phyloP scores from a whole-genome alignment of 2,329 filamentous ascomycete species.

The Esteya vermicola region DNA sequence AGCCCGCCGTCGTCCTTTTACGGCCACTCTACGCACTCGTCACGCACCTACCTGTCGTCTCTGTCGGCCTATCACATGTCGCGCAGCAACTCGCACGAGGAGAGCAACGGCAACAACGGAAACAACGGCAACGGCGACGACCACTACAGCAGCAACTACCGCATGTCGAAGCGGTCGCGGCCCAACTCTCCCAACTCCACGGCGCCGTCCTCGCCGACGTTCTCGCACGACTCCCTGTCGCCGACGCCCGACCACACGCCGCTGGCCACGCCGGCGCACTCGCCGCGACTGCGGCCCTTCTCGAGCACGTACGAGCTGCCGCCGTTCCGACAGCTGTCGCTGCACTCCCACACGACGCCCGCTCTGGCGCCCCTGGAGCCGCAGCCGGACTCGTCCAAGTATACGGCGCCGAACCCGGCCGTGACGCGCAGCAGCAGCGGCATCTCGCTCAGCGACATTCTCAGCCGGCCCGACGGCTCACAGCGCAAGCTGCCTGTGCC shows the following conservation, averaged over 20 bases:
- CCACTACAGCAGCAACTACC: conserved; percentile 53
- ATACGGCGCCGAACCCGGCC: conserved; percentile 32
- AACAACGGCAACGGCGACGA: conserved; percentile 45
- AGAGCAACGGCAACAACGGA: conserved; percentile 17
- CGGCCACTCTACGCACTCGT: conserved; percentile 29
- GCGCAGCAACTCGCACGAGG: conserved; percentile 69
- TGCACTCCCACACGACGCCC: conserved; percentile 34
- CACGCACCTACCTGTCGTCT: conserved; percentile 54
- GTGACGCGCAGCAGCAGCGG: conserved; percentile 48
- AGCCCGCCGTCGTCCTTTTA: conserved; percentile 28
- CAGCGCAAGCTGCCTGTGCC: conserved; percentile 86
- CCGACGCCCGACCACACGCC: conserved; percentile 97
- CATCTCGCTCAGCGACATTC: conserved; percentile 81
- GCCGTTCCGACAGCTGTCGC: conserved; percentile 55
- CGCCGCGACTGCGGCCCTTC: conserved; percentile 74
- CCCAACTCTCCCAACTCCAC: conserved; percentile 93
- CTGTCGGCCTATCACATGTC: conserved; percentile 91
- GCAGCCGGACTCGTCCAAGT: conserved; percentile 28
- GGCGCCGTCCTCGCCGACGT: conserved; percentile 87
- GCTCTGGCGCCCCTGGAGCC: conserved; percentile 46
- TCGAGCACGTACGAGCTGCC: conserved; percentile 66
- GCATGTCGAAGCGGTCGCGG: conserved; percentile 73
- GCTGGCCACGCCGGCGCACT: conserved; percentile 91
- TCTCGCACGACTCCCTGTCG: conserved; percentile 89
- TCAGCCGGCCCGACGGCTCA: conserved; percentile 73